These are phyloP conservation scores for Ustilago lituana DNA, from an alignment of 1,284 basidiomycete genomes.

Conservation along the genomic window DNA sequence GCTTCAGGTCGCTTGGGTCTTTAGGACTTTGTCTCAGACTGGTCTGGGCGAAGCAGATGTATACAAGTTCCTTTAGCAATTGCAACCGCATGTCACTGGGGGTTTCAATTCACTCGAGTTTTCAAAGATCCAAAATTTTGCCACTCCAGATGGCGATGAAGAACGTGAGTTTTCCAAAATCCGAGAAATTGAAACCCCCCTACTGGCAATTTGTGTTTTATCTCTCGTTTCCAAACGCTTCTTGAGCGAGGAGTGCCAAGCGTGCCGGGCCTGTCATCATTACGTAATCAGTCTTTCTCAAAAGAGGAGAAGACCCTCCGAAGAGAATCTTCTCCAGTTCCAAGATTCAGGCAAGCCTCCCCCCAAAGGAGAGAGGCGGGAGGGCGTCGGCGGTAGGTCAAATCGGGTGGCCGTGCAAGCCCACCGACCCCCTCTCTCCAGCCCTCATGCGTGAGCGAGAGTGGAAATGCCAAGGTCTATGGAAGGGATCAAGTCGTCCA, in stretches of 20 bases:
- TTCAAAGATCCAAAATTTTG: no score
- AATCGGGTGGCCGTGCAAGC: constrained; percentile 57
- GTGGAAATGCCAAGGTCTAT: constrained; percentile 57
- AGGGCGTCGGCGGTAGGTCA: constrained; percentile 53
- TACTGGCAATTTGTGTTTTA: background rate
- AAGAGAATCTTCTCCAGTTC: constrained; percentile 37
- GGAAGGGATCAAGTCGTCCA: constrained; percentile 3
- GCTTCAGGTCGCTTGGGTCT: constrained; percentile 7
- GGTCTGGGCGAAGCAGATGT: constrained; percentile 25
- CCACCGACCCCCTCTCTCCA: constrained; percentile 55
- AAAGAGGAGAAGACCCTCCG: constrained; percentile 29
- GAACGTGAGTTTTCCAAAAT: no score
- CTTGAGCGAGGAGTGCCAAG: no score
- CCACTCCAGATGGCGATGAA: no score
- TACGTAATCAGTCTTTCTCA: constrained; percentile 22
- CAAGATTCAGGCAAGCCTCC: constrained; percentile 54
- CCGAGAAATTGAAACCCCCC: no score
- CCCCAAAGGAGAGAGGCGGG: constrained; percentile 54
- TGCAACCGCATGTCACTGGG: background rate
- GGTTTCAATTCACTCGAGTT: background rate
- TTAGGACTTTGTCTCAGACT: background rate
- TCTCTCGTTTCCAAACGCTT: no score
- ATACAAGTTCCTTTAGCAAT: background rate
- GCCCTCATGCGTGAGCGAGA: constrained; percentile 54
- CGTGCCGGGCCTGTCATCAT: no score